A percentile compares a stretch with the other conserved stretches of the same genome.
These are phyloP conservation scores for Berberis thunbergii DNA, from an alignment of 164 flowering plant genomes.

Conservation along the genomic window DNA sequence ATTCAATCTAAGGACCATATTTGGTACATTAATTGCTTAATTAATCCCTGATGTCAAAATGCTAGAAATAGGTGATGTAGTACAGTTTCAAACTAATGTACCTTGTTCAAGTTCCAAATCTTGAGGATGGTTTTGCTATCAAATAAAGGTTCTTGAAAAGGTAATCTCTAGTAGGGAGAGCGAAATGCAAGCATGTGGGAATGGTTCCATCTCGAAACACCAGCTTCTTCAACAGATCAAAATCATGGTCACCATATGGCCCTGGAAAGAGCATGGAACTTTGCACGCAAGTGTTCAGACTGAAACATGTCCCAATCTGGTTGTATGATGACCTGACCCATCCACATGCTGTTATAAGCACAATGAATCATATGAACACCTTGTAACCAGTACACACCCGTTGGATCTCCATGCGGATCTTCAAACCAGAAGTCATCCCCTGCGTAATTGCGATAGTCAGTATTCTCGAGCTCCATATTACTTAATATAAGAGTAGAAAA, in stretches of 20 bases:
- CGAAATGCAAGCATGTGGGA: constrained; percentile 61
- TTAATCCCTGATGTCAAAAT: no score
- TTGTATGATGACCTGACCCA: constrained; percentile 80
- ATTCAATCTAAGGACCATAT: background rate
- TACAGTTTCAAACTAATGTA: constrained; percentile 8
- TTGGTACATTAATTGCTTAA: no score
- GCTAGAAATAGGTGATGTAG: background rate
- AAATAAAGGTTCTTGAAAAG: constrained; percentile 82
- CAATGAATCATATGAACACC: constrained; percentile 93
- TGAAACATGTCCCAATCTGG: constrained; percentile 99
- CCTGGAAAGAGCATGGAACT: constrained; percentile 75
- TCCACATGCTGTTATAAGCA: constrained; percentile 91
- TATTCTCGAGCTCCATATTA: background rate
- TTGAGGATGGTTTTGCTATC: constrained; percentile 64
- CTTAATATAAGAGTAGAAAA: background rate
- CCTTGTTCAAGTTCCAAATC: constrained; percentile 91
- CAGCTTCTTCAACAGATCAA: constrained; percentile 57
- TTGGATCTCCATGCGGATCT: constrained; percentile 89
- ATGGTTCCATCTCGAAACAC: constrained; percentile 82
- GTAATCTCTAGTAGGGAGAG: constrained; percentile 82
- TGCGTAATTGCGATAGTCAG: no score
- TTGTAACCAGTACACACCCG: constrained; percentile 87
- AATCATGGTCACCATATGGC: constrained; percentile 80
- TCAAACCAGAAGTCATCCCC: constrained; percentile 98
- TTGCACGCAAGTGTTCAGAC: constrained; percentile 68